Conservation (phyloP, 2,329 filamentous ascomycete species). For the Penicillium expansum region DNA sequence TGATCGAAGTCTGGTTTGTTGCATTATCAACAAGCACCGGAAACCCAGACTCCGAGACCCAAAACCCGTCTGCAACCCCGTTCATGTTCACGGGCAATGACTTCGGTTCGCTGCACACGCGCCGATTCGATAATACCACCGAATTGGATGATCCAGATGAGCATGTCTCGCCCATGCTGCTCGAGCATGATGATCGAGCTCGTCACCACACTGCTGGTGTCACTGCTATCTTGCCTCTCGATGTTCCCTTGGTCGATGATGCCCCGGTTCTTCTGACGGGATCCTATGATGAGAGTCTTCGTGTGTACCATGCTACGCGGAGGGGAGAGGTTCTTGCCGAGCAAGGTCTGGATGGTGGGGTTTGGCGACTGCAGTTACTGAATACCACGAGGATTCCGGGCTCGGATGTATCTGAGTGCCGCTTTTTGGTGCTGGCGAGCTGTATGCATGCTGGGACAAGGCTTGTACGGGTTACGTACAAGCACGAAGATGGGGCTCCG, state of each 20-base stretch:
- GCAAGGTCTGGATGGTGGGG: conserved; percentile 69
- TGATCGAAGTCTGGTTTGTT: conserved; percentile 43
- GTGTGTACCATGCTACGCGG: conserved; percentile 52
- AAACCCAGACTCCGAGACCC: neutral
- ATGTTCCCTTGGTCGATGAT: conserved; percentile 40
- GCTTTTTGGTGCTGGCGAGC: conserved; percentile 67
- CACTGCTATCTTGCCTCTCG: conserved; percentile 76
- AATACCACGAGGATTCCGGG: conserved; percentile 2
- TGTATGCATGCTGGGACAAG: conserved; percentile 90
- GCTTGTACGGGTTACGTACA: conserved; percentile 52
- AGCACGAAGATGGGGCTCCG: conserved; percentile 30
- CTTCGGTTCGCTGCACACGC: conserved; percentile 37
- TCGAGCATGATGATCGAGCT: conserved; percentile 45
- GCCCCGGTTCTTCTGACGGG: conserved; percentile 71
- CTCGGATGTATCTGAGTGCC: conserved; percentile 16
- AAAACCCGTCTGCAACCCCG: conserved; percentile 10
- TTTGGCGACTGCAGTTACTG: conserved; percentile 75
- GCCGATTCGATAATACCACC: conserved; percentile 28
- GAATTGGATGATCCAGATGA: conserved; percentile 14
- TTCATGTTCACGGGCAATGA: conserved; percentile 43
- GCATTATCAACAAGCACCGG: conserved; percentile 27
- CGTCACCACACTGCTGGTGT: conserved; percentile 77
- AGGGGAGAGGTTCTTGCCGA: conserved; percentile 59
- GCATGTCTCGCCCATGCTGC: conserved; percentile 14
- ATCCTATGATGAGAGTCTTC: conserved; percentile 83